Base-by-base conservation (phyloP, 2,329 filamentous ascomycete genomes). In the Fusarium globosum region DNA sequence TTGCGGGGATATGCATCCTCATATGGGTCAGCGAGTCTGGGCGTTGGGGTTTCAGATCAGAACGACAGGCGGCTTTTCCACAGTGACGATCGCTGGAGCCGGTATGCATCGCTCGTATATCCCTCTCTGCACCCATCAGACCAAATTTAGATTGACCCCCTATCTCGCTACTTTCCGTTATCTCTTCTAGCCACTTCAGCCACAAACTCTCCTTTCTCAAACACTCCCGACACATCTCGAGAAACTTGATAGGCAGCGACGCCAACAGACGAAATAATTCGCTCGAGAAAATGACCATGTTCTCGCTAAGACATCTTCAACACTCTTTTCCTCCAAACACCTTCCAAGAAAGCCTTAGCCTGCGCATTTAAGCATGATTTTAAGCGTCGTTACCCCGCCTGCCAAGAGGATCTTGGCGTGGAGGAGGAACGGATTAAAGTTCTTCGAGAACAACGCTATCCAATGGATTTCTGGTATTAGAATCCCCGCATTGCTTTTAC, bases 361-460 rank as follows among this genome's bases (percentile, higher is more conserved):
- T 45, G 6, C 20, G 28, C 6, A 52, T 68, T 68, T 61, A 68
- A 68, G 53, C 65, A 53, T 68, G 63, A 42, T 68, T 68, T 48
- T 61, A 53, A 43, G 41, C 45, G 18, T 26, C n/a, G 7, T 12
- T 61, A 68, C 63, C 65, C 63, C 65, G 63, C 65, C 46, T 68
- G 63, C 63, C 63, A 68, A 68, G 49, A 23, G 14, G 4, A 2
- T 26, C 42, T 59, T 59, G 38, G 62, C 62, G n/a, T n/a, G 51
- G 51, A 55, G 51, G 23, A 38, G 23, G 15, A 20, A 14, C 7
- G 7, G 3, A 35, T 53, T n/a, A 28, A 18, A 36, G 20, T 39
- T 55, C 20, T 55, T 55, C 35, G 23, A 28, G 51, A 41, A 55
- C 2, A 28, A 12, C 10, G 3, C 33, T 8, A n/a, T 41, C 58